Evolutionary conservation across 2,329 filamentous ascomycete species (phyloP), one percentile per base, ranked within the genome.

Genomic region (Nigrograna mackinnonii): DNA sequence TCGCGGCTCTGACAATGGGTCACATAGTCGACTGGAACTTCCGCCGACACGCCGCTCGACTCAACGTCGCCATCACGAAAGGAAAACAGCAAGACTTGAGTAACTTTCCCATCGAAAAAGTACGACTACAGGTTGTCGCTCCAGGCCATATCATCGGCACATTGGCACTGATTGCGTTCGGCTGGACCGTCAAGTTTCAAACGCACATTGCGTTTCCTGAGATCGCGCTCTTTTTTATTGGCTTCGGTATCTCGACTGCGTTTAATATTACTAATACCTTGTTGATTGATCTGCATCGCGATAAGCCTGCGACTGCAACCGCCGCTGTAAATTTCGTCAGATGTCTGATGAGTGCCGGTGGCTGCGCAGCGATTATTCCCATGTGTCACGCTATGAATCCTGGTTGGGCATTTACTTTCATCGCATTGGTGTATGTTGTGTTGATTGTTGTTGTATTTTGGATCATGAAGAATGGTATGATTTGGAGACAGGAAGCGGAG

Each of bases 21-120:
- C 54, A 59, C 17, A 36, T 82, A 2, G 76, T 88, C 24, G 86
- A 89, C 64, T 84, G 80, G 75, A 91, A 91, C 63, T 95, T 88
- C 64, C 77, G 82, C 5, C 79, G 86, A 28, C 78, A 84, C 35
- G 86, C 87, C 1, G 75, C 72, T 36, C 75, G 77, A 22, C 71
- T 85, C 13, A 83, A 83, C 5, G 73, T 90, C 43, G 69, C 73
- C 2, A 79, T 89, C 49, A 79, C 80, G 47, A 77, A 73, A 44
- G 82, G 79, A 49, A 79, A 81, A 7, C 77, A 74, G 13, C 71
- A 77, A 41, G 74, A 80, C 43, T 62, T 83, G n/a, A 54, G 57
- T 4, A 59, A 72, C 20, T 82, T 82, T 43, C 73, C 78, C 0
- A 74, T 83, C 32, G 79, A 77, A 47, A 60, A 62, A 13, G 69